Evolutionary conservation across 495 filamentous ascomycete genomes (phyloP), one percentile per base, ranked within the genome.

Genomic region (Aspergillus homomorphus): DNA sequence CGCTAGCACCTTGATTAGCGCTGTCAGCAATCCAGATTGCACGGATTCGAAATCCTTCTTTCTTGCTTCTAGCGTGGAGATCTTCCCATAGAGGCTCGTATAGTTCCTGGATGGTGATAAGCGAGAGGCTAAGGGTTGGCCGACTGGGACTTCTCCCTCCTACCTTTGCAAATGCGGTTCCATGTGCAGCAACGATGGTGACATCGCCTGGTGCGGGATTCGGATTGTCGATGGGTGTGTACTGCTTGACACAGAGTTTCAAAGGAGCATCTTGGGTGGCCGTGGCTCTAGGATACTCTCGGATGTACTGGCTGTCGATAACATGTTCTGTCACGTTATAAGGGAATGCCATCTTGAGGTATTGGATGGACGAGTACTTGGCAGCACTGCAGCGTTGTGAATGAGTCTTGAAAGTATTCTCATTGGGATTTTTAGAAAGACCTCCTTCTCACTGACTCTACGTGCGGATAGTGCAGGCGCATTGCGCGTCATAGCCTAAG

Each of bases 11-110:
- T 70, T 91, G 85, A 56, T 86, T 79, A 41, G 81, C 78, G 22
- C 81, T 77, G 69, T 94, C 89, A 45, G 86, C 84, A 38, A 91
- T 89, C 87, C 88, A 92, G 60, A 94, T 88, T 43, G 77, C 69
- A 42, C 84, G 82, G 51, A 93, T 84, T 16, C 77, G 74, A 64
- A 88, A 74, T 24, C 77, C 78, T 41, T 77, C 67, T 41, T 64
- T 62, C 44, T 75, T 69, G 18, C 76, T 49, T 14, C 63, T 58
- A 3, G 59, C 51, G 51, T 83, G 70, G 0, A 93, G 66, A 26
- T 90, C 85, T 49, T 86, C 86, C 82, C 87, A 92, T 4, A 92
- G 76, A 1, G 90, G 86, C 64, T 92, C 89, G 69, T 91, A 94
- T 5, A 92, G 71, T 71, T 88, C 89, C 83, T 88, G 48, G 15